Base-by-base conservation (phyloP, 2,329 filamentous ascomycete genomes). In the Lachnellula cervina region DNA sequence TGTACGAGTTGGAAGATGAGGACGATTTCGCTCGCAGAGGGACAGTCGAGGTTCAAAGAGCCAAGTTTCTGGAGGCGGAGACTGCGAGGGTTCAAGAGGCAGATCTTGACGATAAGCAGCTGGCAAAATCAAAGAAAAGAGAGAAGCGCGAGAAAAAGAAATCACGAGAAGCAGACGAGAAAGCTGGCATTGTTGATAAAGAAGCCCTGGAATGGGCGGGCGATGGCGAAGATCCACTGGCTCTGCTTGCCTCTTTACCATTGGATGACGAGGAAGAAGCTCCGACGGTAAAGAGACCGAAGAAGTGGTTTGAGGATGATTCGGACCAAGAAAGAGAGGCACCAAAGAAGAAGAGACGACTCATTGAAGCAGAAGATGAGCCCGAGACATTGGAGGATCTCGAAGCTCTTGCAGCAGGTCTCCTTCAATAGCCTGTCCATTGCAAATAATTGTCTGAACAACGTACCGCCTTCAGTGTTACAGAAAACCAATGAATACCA, bases 1-100 rank as follows among this genome's bases (percentile, higher is more conserved):
- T 95, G 14, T 97, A 97, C 75, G 89, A 96, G 70, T 84, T 99
- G 63, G 87, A 93, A 69, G 83, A 89, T 71, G 90, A 97, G 73
- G 84, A 86, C 0, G 83, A 86, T 62, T 99, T 97, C 79, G 79
- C 77, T 60, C 80, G 82, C 40, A 81, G 85, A 52, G 94, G 93
- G 37, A 77, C 86, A 23, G 88, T 89, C 2, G 88, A 91, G 62
- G 81, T 82, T 49, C 90, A 95, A 72, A 81, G 90, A 47, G 78
- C 80, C 64, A 82, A 80, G 62, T 99, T 96, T 76, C 76, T 97
- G 70, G 85, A 88, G 48, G 80, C 80, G 58, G 93, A 97, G 71
- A 76, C 81, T 11, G 80, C 82, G 64, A 82, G 86, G 60, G 89
- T 95, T 32, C 79, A 80, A 62, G 78, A 82, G 66, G 89, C 87